A percentile compares a stretch with the other conserved stretches of the same genome.
Evolutionary conservation across 2,329 filamentous ascomycete species (phyloP).

Genomic region (Ampelomyces quisqualis): DNA sequence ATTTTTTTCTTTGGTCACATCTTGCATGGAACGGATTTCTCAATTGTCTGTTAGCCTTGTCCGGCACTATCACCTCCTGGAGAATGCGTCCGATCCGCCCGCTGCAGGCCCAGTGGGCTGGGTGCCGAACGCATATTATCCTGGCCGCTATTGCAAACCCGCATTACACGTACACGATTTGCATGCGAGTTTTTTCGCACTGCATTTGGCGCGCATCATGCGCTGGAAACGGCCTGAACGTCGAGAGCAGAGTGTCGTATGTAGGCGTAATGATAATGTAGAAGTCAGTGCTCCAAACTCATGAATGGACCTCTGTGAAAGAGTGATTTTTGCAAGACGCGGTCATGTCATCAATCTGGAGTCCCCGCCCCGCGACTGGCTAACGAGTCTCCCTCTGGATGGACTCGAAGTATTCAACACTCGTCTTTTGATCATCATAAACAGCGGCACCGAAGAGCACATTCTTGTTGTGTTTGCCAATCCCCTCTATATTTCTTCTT

Average conservation of each 20-base stretch:
- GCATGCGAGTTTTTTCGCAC: conserved; percentile 4
- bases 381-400: too few species aligned
- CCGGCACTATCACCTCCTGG: conserved; percentile 8
- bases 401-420: too few species aligned
- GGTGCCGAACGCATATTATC: conserved; percentile 7
- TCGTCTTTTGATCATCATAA: too few species aligned
- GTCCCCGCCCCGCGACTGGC: too few species aligned
- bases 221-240: neutral
- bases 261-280: conserved; percentile 9
- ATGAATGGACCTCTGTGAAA: too few species aligned
- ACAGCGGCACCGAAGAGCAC: too few species aligned
- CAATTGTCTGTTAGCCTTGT: conserved; percentile 2
- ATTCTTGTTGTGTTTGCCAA: too few species aligned
- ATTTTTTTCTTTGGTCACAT: conserved; percentile 8
- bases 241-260: neutral
- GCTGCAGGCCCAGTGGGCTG: conserved; percentile 16
- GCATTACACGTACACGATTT: conserved; percentile 12
- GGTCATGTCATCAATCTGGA: too few species aligned
- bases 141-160: neutral
- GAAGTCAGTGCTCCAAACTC: neutral
- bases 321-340: too few species aligned
- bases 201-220: neutral
- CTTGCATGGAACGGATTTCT: conserved; percentile 11
- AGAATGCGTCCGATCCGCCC: conserved; percentile 7
- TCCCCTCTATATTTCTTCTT: too few species aligned